Conservation (phyloP, 805 yeast genomes). For the Lachancea lanzarotensis region DNA sequence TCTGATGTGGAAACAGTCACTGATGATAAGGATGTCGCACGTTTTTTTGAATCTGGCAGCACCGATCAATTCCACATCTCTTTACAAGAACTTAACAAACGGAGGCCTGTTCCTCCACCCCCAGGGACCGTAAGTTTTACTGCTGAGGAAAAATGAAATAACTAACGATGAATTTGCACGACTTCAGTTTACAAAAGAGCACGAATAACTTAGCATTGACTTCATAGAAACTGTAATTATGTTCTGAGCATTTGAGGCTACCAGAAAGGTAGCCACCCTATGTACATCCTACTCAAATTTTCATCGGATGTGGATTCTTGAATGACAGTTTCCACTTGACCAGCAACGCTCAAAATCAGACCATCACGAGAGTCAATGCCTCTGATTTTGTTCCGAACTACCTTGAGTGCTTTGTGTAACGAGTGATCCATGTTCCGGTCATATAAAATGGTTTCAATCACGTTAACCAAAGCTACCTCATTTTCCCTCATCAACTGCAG, state of each 20-base stretch:
- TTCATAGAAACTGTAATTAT: background rate
- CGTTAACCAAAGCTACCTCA: conserved; percentile 81
- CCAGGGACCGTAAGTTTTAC: background rate
- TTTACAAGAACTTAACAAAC: conserved; percentile 5
- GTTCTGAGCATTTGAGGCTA: conserved; percentile 18
- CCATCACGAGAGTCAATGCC: conserved; percentile 81
- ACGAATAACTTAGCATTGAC: background rate
- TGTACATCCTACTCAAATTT: conserved; percentile 77
- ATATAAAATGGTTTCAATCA: conserved; percentile 84
- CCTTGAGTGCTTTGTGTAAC: conserved; percentile 56
- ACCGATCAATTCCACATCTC: background rate
- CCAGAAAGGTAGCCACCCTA: conserved; percentile 86
- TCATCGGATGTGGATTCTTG: conserved; percentile 72
- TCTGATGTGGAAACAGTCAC: background rate
- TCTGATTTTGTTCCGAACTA: conserved; percentile 71
- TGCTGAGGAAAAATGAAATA: background rate
- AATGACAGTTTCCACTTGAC: conserved; percentile 85
- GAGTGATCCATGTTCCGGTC: conserved; percentile 58
- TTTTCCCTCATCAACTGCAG: conserved; percentile 63
- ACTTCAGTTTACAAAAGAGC: too few relatives aligned
- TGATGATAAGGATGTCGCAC: background rate
- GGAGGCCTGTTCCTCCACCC: conserved; percentile 8
- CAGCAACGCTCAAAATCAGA: conserved; percentile 80
- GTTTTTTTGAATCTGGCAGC: background rate
- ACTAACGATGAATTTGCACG: background rate